A percentile compares a stretch with the other conserved stretches of the same genome.
Conservation (phyloP, 2,329 filamentous ascomycete species). For the Penicillium sp. region DNA sequence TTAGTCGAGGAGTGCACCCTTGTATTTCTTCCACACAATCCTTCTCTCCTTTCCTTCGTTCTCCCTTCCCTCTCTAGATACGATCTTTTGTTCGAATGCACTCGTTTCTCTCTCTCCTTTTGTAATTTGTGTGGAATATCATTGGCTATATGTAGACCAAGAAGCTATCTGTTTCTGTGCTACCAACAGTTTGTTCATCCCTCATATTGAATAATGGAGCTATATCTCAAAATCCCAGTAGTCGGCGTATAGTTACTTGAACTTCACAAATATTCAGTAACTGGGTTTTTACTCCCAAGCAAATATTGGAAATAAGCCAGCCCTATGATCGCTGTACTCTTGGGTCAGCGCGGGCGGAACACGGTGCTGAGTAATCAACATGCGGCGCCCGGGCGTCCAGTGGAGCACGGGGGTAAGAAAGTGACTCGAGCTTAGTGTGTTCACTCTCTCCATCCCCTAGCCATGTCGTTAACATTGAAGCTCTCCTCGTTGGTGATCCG, state of each 20-base stretch:
- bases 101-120: no score
- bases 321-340: neutral
- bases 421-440: constrained; percentile 12
- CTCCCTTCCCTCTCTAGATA: no score
- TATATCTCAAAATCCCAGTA: no score
- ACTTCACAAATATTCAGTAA: neutral
- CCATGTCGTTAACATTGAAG: constrained; percentile 64
- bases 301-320: neutral
- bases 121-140: neutral
- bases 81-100: no score
- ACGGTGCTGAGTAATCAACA: neutral
- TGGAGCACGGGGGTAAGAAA: neutral
- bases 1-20: no score
- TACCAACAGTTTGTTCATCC: neutral
- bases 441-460: constrained; percentile 1
- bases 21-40: no score
- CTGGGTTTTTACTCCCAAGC: neutral
- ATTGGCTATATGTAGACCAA: neutral
- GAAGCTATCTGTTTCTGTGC: neutral
- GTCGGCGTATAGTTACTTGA: no score
- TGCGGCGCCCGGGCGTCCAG: neutral
- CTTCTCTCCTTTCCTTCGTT: no score
- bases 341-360: neutral
- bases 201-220: no score
- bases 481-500: constrained; percentile 63